Percentiles rank a stretch among this genome's conserved stretches.
Evolutionary conservation across 768 basidiomycete species (phyloP).

Genomic region (Mycena floridula): DNA sequence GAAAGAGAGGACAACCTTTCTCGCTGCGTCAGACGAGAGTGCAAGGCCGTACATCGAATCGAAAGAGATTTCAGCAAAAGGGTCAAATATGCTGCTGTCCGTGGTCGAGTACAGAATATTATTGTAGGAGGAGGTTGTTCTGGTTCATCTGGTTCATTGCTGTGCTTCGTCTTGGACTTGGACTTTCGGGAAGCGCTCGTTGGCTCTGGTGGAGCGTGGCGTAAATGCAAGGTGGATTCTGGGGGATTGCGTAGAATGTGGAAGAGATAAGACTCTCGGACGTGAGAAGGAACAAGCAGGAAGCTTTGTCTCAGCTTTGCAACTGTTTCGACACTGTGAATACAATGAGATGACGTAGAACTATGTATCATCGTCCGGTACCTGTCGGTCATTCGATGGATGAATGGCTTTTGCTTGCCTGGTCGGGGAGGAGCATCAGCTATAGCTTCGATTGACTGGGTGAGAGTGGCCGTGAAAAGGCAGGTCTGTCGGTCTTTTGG

Average conservation of each 20-base stretch:
- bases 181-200: constrained; percentile 26
- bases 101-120: constrained; percentile 83
- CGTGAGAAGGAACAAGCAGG: constrained; percentile 89
- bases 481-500: constrained; percentile 91
- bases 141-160: constrained; percentile 45
- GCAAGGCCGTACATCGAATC: constrained; percentile 84
- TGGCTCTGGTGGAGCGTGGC: constrained; percentile 55
- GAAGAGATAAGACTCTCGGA: constrained; percentile 89
- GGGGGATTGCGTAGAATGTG: constrained; percentile 87
- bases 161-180: constrained; percentile 26
- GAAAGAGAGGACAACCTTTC: constrained; percentile 82
- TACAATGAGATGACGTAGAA: constrained; percentile 5
- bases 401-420: constrained; percentile 84
- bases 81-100: constrained; percentile 88
- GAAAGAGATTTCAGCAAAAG: constrained; percentile 67
- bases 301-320: constrained; percentile 83
- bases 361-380: constrained; percentile 22
- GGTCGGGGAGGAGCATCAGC: constrained; percentile 64
- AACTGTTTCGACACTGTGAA: constrained; percentile 78
- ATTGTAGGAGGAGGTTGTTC: constrained; percentile 91
- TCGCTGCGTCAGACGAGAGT: constrained; percentile 90
- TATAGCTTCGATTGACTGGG: constrained; percentile 75
- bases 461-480: constrained; percentile 94
- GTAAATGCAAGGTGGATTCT: constrained; percentile 63
- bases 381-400: constrained; percentile 74